Evolutionary conservation across 2,329 filamentous ascomycete species (phyloP).

Genomic region (Hymenoscyphus fraxineus): DNA sequence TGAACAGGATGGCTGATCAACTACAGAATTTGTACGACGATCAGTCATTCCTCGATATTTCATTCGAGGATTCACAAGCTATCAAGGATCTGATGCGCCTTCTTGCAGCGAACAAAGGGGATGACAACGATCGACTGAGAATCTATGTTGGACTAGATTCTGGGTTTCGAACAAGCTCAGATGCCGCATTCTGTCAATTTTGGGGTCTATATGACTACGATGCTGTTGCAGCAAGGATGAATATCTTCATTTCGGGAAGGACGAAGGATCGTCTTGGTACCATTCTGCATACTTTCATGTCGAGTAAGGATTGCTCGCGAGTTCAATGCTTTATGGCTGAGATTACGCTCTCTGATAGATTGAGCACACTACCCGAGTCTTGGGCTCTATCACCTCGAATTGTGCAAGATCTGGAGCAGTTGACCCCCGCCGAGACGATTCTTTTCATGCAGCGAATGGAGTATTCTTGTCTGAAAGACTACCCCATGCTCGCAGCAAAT

Average conservation of each 20-base stretch:
- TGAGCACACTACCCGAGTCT: constrained; percentile 33
- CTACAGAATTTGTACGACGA: constrained; percentile 31
- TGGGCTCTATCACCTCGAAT: constrained; percentile 35
- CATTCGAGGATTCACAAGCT: constrained; percentile 1
- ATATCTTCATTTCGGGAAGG: constrained; percentile 38
- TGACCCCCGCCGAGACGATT: constrained; percentile 41
- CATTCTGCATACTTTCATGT: constrained; percentile 44
- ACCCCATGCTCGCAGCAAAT: constrained; percentile 26
- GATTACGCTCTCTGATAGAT: constrained; percentile 33
- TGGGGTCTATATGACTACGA: constrained; percentile 36
- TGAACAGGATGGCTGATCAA: constrained; percentile 12
- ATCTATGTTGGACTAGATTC: constrained; percentile 38
- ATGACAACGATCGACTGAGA: constrained; percentile 33
- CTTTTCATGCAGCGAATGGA: constrained; percentile 36
- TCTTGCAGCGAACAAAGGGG: constrained; percentile 7
- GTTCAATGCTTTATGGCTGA: constrained; percentile 41
- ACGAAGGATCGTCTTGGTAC: constrained; percentile 28
- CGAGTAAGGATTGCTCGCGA: constrained; percentile 39
- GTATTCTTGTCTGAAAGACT: constrained; percentile 19
- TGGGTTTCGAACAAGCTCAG: constrained; percentile 35
- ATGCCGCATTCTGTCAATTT: constrained; percentile 28
- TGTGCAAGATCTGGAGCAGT: constrained; percentile 39
- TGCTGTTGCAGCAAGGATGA: constrained; percentile 20
- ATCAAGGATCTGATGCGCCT: constrained; percentile 18
- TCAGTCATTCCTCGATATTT: constrained; percentile 27